Evolutionary conservation across 2,329 filamentous ascomycete species (phyloP).

Genomic region (Coniochaeta sp.): DNA sequence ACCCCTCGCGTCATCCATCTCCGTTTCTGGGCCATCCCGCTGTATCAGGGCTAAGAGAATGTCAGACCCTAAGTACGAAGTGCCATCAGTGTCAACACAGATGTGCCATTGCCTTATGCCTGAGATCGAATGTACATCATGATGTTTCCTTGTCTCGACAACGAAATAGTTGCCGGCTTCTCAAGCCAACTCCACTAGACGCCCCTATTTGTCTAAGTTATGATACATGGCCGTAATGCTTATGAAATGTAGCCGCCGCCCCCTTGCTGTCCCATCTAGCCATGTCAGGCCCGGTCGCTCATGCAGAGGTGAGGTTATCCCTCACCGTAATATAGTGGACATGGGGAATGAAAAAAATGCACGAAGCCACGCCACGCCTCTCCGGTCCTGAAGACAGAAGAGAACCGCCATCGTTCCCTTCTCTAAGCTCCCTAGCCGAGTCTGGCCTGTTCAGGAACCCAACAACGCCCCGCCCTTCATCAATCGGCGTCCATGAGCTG

Average conservation of each 20-base stretch:
- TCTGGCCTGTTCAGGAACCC: neutral
- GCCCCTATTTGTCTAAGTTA: neutral
- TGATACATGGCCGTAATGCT: neutral
- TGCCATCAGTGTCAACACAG: too few species aligned
- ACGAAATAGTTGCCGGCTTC: neutral
- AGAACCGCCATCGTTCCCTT: neutral
- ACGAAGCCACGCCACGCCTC: neutral
- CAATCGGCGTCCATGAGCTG: neutral
- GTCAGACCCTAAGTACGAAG: too few species aligned
- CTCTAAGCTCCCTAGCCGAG: neutral
- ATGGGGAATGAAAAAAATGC: neutral
- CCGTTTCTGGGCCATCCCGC: too few species aligned
- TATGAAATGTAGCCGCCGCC: neutral
- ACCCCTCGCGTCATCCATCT: too few species aligned
- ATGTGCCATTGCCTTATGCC: too few species aligned
- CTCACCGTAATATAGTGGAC: neutral
- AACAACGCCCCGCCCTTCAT: neutral
- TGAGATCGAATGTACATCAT: neutral
- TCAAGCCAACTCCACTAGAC: neutral
- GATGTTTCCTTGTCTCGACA: neutral
- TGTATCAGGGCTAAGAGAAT: too few species aligned
- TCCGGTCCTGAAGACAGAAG: neutral
- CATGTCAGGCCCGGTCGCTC: neutral
- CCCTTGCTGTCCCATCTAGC: neutral
- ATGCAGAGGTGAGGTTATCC: neutral